Evolutionary conservation across 164 flowering plant species (phyloP).

Genomic region (Magnolia changhungtana): DNA sequence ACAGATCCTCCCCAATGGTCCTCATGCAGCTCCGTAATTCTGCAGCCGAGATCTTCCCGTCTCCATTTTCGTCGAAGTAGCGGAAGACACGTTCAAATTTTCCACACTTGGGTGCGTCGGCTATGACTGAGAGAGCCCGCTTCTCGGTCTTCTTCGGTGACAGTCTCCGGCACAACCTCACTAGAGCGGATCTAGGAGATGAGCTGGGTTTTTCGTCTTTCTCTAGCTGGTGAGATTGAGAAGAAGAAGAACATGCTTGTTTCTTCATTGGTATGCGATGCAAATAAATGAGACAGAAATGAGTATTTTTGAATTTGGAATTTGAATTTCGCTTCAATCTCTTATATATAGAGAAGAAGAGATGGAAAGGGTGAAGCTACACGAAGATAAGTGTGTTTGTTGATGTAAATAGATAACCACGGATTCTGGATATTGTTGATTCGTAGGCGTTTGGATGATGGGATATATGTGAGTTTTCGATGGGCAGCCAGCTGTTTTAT

Average conservation of each 20-base stretch:
- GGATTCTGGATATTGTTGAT: too few relatives aligned
- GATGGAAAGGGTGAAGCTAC: too few relatives aligned
- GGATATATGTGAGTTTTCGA: too few relatives aligned
- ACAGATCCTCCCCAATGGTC: slow-evolving; percentile 11
- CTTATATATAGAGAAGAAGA: too few relatives aligned
- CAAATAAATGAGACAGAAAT: neutral
- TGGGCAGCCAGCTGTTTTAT: too few relatives aligned
- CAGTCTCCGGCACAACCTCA: neutral
- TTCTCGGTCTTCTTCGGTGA: neutral
- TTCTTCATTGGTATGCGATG: neutral
- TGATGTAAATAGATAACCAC: too few relatives aligned
- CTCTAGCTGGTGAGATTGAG: neutral
- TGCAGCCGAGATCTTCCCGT: slow-evolving; percentile 27
- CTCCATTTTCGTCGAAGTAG: slow-evolving; percentile 29
- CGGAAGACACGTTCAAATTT: slow-evolving; percentile 20
- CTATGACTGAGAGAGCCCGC: neutral
- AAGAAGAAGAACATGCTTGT: neutral
- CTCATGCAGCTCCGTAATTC: slow-evolving; percentile 22
- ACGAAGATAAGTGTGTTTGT: too few relatives aligned
- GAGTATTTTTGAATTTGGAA: neutral
- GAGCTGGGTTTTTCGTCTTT: neutral
- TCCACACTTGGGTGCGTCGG: neutral
- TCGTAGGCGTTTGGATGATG: too few relatives aligned
- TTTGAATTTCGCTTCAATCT: too few relatives aligned
- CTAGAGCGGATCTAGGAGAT: slow-evolving; percentile 2